A percentile compares a stretch with the other conserved stretches of the same genome.
phyloP scores from a whole-genome alignment of 2,329 filamentous ascomycete genomes.

The Scedosporium dehoogii region DNA sequence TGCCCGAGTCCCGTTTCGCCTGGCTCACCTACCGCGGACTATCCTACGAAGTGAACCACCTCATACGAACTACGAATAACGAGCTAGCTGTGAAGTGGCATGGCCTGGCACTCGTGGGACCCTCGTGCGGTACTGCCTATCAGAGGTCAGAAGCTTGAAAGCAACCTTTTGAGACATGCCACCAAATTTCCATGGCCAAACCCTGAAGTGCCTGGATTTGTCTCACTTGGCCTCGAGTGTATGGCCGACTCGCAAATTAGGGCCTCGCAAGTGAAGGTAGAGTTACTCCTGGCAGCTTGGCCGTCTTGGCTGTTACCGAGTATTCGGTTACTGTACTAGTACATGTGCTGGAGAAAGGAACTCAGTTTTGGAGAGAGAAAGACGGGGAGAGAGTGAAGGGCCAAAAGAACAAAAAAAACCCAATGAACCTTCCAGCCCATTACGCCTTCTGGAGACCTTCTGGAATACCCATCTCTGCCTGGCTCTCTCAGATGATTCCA shows the following conservation, averaged over 20 bases:
- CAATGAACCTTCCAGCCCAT: background rate
- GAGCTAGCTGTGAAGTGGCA: too few relatives aligned
- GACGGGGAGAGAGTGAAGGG: background rate
- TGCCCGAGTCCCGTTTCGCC: too few relatives aligned
- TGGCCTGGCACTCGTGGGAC: too few relatives aligned
- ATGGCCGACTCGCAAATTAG: too few relatives aligned
- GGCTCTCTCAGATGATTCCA: background rate
- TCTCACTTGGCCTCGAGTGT: background rate
- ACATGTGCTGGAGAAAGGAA: background rate
- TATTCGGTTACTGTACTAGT: background rate
- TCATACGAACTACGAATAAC: too few relatives aligned
- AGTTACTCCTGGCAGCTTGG: background rate
- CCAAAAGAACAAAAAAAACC: background rate
- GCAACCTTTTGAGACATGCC: too few relatives aligned
- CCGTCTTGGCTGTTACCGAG: background rate
- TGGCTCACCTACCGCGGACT: too few relatives aligned
- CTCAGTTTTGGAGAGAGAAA: background rate
- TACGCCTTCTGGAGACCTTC: background rate
- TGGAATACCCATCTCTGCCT: background rate
- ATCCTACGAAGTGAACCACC: too few relatives aligned
- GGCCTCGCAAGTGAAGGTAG: background rate
- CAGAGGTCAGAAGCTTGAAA: too few relatives aligned
- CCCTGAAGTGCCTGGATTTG: background rate
- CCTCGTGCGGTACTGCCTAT: background rate
- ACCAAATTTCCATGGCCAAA: background rate